Evolutionary conservation across 306 rosid genomes (phyloP).

Genomic region (Hippophae tibetana): DNA sequence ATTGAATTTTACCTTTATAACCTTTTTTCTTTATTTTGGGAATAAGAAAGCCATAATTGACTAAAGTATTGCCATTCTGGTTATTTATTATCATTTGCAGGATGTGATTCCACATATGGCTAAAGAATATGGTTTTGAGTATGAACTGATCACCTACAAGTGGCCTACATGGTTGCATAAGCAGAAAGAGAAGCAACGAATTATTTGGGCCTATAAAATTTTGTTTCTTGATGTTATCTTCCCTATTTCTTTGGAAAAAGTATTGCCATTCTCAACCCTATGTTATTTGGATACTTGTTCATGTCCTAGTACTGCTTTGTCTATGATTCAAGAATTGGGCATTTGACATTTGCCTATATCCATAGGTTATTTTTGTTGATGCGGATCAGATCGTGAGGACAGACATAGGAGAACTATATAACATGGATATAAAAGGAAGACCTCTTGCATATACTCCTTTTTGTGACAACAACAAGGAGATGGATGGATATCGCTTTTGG

Average conservation of each 20-base stretch:
- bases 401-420: slow-evolving; percentile 98
- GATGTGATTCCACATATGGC: slow-evolving; percentile 95
- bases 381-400: slow-evolving; percentile 93
- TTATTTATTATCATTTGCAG: slow-evolving; percentile 25
- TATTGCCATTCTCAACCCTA: slow-evolving; percentile 14
- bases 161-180: slow-evolving; percentile 99
- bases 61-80: slow-evolving; percentile 19
- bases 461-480: slow-evolving; percentile 93
- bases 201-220: slow-evolving; percentile 98
- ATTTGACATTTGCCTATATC: slow-evolving; percentile 24
- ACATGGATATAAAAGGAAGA: slow-evolving; percentile 90
- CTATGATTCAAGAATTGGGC: slow-evolving; percentile 6
- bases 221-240: slow-evolving; percentile 96
- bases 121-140: slow-evolving; percentile 78
- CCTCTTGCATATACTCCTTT: slow-evolving; percentile 96
- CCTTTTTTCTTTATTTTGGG: slow-evolving; percentile 1
- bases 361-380: slow-evolving; percentile 95
- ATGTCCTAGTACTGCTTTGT: slow-evolving; percentile 19
- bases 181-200: slow-evolving; percentile 95
- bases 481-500: slow-evolving; percentile 99
- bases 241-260: slow-evolving; percentile 97
- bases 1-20: not conserved
- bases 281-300: slow-evolving; percentile 1
- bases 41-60: not conserved
- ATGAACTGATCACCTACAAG: slow-evolving; percentile 83